phyloP scores from a whole-genome alignment of 2,329 filamentous ascomycete genomes.

The Lizonia empirigonia region DNA sequence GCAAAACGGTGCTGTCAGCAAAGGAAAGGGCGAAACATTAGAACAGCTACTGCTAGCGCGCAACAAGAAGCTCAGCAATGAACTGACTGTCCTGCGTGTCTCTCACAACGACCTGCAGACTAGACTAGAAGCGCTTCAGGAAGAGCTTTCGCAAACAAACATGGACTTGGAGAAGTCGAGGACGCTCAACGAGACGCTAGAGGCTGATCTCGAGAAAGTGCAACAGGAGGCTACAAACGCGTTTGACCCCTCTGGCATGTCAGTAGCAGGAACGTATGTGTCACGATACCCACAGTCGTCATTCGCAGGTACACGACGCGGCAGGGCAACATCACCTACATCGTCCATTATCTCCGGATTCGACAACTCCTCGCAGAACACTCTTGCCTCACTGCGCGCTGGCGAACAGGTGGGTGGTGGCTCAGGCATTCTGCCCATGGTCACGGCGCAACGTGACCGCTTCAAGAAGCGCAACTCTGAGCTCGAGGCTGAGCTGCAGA shows the following conservation, averaged over 20 bases:
- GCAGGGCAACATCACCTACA: constrained; percentile 78
- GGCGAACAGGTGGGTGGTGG: constrained; percentile 73
- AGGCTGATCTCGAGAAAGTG: constrained; percentile 86
- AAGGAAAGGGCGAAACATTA: constrained; percentile 75
- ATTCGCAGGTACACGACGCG: constrained; percentile 59
- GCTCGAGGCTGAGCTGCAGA: constrained; percentile 87
- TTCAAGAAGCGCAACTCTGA: constrained; percentile 96
- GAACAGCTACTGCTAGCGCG: constrained; percentile 89
- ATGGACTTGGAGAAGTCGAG: constrained; percentile 85
- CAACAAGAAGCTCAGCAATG: constrained; percentile 96
- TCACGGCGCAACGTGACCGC: constrained; percentile 94
- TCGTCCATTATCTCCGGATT: constrained; percentile 99
- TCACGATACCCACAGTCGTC: constrained; percentile 75
- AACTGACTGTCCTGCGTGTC: constrained; percentile 88
- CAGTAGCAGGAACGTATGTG: constrained; percentile 88
- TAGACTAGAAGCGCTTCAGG: constrained; percentile 78
- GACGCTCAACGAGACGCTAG: constrained; percentile 83
- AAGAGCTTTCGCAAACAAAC: constrained; percentile 81
- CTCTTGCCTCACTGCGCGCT: constrained; percentile 64
- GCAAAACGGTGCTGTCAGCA: constrained; percentile 57
- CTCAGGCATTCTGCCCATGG: constrained; percentile 93
- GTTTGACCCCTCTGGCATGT: constrained; percentile 84
- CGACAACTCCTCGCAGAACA: constrained; percentile 56
- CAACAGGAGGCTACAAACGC: constrained; percentile 83
- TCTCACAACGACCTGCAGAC: constrained; percentile 90